A percentile compares a stretch with the other conserved stretches of the same genome.
These are phyloP conservation scores for Xerocomus potaroensis DNA, from an alignment of 768 basidiomycete genomes.

Conservation along the genomic window DNA sequence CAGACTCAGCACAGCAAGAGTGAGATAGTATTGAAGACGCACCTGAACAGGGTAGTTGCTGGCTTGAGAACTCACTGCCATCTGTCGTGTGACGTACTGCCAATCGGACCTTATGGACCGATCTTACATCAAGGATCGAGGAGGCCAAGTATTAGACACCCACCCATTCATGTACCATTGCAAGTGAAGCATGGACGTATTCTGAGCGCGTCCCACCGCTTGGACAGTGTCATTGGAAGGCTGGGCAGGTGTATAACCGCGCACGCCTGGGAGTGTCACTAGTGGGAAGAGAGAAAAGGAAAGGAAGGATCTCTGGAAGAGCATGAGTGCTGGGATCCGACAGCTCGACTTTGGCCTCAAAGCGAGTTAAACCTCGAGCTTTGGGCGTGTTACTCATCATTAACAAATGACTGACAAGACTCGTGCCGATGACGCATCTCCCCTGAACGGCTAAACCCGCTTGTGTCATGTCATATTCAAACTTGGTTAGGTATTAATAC, in stretches of 20 bases:
- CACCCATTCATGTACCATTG: slow-evolving; percentile 58
- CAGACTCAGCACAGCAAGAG: slow-evolving; percentile 1
- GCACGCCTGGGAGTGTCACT: slow-evolving; percentile 9
- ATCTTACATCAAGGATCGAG: slow-evolving; percentile 9
- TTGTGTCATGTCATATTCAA: not conserved
- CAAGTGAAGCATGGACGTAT: slow-evolving; percentile 46
- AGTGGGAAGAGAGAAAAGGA: slow-evolving; percentile 5
- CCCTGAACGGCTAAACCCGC: slow-evolving; percentile 7
- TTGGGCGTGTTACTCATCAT: slow-evolving; percentile 2
- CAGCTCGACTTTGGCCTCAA: slow-evolving; percentile 8
- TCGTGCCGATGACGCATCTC: not conserved
- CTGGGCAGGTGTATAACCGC: slow-evolving; percentile 66
- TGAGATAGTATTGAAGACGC: slow-evolving; percentile 10
- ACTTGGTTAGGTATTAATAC: not conserved
- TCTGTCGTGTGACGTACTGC: slow-evolving; percentile 57
- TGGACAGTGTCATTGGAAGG: slow-evolving; percentile 63
- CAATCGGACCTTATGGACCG: slow-evolving; percentile 40
- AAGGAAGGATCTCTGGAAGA: slow-evolving; percentile 1
- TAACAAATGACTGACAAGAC: not conserved
- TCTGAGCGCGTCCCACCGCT: slow-evolving; percentile 46
- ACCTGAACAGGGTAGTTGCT: slow-evolving; percentile 52
- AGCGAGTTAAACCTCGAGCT: slow-evolving; percentile 5
- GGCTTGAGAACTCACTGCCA: slow-evolving; percentile 47
- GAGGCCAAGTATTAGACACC: slow-evolving; percentile 6
- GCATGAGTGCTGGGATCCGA: slow-evolving; percentile 13